Base-by-base conservation (phyloP, 257 asterid genomes). In the Scutellaria barbata region DNA sequence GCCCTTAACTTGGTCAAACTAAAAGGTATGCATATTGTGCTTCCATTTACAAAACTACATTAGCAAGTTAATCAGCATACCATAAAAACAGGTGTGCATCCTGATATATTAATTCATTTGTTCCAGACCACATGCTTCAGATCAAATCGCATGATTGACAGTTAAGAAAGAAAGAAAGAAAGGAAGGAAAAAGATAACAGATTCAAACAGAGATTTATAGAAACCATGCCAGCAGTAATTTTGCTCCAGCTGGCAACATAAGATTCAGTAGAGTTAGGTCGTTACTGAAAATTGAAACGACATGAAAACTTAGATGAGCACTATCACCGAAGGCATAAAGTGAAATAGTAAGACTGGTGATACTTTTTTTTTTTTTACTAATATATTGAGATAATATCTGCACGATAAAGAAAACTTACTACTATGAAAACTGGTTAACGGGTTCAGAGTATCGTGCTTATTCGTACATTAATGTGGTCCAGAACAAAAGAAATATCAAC, bases 301-400 rank as follows among this genome's bases (percentile, higher is more conserved):
- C 60, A 43, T 56, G 57, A 69, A 22, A 51, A 51, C 72, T 37
- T 69, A 50, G 57, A 56, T 55, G 37, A 41, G 39, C 5, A n/a
- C 39, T 33, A 52, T 33, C 40, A 69, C 10, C 45, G 13, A 48
- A 59, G 7, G 52, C 66, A 41, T 52, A 16, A 51, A 47, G 14
- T 50, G 37, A 42, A 42, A 48, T 16, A 66, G 10, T 33, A 16
- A 7, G 45, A 65, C 10, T 7, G 16, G 13, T 35, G 51, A 14
- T 30, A 25, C 58, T 3, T 43, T 56, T 14, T 3, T 43, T 56
- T 14, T 22, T 8, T 43, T 14, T 22, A 22, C 30, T 13, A 43
- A 12, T 5, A 56, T n/a, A 43, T 43, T 0, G 54, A 17, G 51
- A 7, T 17, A 67, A 3, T 67, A 43, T 16, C 58, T 22, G 46